Conservation (phyloP, 805 yeast species). For the Ogataea wickerhamii region DNA sequence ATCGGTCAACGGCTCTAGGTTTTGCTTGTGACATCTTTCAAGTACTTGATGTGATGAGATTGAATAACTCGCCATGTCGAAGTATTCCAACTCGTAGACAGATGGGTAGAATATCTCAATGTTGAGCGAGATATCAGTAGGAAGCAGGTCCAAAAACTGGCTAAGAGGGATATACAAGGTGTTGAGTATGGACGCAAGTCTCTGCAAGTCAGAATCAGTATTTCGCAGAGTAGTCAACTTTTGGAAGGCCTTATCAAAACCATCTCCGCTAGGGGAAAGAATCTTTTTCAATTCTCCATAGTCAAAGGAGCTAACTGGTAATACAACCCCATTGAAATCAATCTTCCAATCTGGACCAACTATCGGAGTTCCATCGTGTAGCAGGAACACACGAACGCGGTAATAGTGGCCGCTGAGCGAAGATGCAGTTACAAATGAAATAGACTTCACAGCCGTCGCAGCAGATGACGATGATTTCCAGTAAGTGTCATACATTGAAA, state of each 20-base stretch:
- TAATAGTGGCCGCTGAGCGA: slow-evolving; percentile 81
- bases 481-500: slow-evolving; percentile 90
- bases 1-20: slow-evolving; percentile 23
- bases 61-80: slow-evolving; percentile 25
- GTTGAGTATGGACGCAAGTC: slow-evolving; percentile 42
- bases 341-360: slow-evolving; percentile 69
- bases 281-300: slow-evolving; percentile 37
- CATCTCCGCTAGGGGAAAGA: slow-evolving; percentile 18
- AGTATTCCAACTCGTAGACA: slow-evolving; percentile 31
- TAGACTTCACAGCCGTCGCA: slow-evolving; percentile 29
- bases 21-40: slow-evolving; percentile 11
- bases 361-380: slow-evolving; percentile 83
- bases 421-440: slow-evolving; percentile 85
- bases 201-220: slow-evolving; percentile 20
- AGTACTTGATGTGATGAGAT: slow-evolving; percentile 20
- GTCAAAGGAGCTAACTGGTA: slow-evolving; percentile 62
- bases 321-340: slow-evolving; percentile 42
- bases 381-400: slow-evolving; percentile 61
- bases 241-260: slow-evolving; percentile 14
- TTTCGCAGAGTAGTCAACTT: slow-evolving; percentile 15
- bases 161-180: slow-evolving; percentile 58
- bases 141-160: slow-evolving; percentile 52
- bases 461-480: slow-evolving; percentile 82
- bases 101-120: slow-evolving; percentile 80
- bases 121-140: slow-evolving; percentile 60